phyloP scores from a whole-genome alignment of 1,284 basidiomycete species.

The Cystobasidium pallidum region DNA sequence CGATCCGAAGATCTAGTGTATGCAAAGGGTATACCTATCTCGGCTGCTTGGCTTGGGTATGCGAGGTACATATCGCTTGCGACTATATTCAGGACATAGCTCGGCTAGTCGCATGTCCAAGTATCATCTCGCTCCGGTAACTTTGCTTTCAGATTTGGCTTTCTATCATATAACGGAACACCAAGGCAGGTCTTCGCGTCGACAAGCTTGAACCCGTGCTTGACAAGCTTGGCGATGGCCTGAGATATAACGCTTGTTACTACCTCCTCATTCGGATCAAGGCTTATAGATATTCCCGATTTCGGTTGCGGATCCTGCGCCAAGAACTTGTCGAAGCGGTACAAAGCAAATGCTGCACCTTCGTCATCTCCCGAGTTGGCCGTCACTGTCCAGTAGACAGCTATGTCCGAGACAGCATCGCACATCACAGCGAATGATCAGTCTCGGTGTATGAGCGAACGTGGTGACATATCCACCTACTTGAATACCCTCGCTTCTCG shows the following conservation, averaged over 20 bases:
- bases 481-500: constrained; percentile 50
- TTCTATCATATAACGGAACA: background rate
- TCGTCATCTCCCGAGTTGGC: constrained; percentile 14
- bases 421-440: constrained; percentile 50
- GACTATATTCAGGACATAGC: no score
- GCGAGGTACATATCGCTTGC: no score
- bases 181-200: constrained; percentile 48
- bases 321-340: background rate
- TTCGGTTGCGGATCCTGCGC: background rate
- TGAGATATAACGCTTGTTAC: constrained; percentile 3
- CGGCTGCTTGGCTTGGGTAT: no score
- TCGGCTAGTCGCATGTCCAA: background rate
- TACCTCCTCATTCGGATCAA: constrained; percentile 19
- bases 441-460: background rate
- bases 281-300: constrained; percentile 27
- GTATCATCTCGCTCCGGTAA: background rate
- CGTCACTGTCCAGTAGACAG: background rate
- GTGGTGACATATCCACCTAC: constrained; percentile 37
- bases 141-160: background rate
- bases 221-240: constrained; percentile 45
- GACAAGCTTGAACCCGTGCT: constrained; percentile 48
- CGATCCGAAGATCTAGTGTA: no score
- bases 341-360: background rate
- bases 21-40: no score
- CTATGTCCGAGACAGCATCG: background rate